Percentiles rank a stretch among this genome's conserved stretches.
These are phyloP conservation scores for Microdochium paspali DNA, from an alignment of 2,329 filamentous ascomycete species.

Conservation along the genomic window DNA sequence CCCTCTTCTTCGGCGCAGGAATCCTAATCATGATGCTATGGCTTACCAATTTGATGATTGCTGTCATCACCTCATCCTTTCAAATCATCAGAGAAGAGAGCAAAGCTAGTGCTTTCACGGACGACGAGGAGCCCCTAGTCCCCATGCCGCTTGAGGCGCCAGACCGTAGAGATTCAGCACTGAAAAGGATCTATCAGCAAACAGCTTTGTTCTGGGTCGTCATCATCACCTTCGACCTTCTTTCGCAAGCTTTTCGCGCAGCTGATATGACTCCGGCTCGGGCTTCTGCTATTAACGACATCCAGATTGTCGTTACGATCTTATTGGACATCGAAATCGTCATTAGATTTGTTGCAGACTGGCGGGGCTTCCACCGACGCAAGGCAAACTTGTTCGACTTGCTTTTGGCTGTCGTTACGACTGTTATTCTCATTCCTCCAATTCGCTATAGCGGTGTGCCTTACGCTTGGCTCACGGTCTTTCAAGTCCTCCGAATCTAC, in stretches of 20 bases:
- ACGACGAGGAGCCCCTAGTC: slow-evolving; percentile 45
- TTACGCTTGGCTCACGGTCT: slow-evolving; percentile 85
- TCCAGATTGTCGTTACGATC: slow-evolving; percentile 69
- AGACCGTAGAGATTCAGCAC: slow-evolving; percentile 28
- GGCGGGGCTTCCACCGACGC: slow-evolving; percentile 68
- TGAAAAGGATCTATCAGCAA: slow-evolving; percentile 68
- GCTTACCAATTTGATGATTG: slow-evolving; percentile 90
- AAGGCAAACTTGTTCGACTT: slow-evolving; percentile 75
- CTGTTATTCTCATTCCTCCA: slow-evolving; percentile 73
- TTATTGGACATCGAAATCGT: slow-evolving; percentile 75
- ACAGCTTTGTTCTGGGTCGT: slow-evolving; percentile 70
- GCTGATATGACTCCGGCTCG: slow-evolving; percentile 59
- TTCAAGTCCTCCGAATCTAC: slow-evolving; percentile 88
- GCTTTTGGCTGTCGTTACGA: slow-evolving; percentile 68
- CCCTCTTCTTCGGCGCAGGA: slow-evolving; percentile 63
- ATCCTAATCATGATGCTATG: slow-evolving; percentile 93
- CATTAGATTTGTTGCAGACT: slow-evolving; percentile 68
- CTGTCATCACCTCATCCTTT: slow-evolving; percentile 96
- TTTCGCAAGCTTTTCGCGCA: slow-evolving; percentile 70
- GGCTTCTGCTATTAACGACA: slow-evolving; percentile 55
- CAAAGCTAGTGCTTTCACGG: slow-evolving; percentile 85
- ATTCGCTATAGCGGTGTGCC: slow-evolving; percentile 62
- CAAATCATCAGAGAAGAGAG: slow-evolving; percentile 97
- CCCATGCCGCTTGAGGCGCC: slow-evolving; percentile 27
- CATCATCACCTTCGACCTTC: slow-evolving; percentile 70